These are phyloP conservation scores for Trichoderma sp. DNA, from an alignment of 2,329 filamentous ascomycete genomes.

Conservation along the genomic window DNA sequence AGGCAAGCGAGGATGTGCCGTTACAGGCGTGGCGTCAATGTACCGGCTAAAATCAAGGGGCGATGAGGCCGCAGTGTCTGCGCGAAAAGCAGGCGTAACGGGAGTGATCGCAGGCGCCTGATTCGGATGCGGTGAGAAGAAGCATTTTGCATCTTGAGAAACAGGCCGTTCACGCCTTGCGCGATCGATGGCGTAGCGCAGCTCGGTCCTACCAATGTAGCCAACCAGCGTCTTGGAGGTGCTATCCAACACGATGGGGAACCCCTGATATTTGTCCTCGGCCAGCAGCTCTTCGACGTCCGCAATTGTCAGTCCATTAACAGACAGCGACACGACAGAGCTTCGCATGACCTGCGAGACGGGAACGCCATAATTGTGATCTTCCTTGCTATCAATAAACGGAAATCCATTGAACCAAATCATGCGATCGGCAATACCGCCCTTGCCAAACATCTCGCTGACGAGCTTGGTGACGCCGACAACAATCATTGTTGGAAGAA, in stretches of 20 bases:
- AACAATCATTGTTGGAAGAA: constrained; percentile 97
- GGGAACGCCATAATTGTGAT: constrained; percentile 92
- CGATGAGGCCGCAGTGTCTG: constrained; percentile 56
- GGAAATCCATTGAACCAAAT: constrained; percentile 99
- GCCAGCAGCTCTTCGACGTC: constrained; percentile 74
- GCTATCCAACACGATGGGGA: constrained; percentile 81
- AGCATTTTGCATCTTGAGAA: constrained; percentile 69
- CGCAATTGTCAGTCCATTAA: constrained; percentile 71
- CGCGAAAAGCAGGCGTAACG: constrained; percentile 57
- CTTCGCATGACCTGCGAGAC: constrained; percentile 88
- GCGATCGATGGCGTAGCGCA: constrained; percentile 86
- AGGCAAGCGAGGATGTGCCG: constrained; percentile 85
- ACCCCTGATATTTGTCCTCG: constrained; percentile 85
- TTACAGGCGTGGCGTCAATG: constrained; percentile 84
- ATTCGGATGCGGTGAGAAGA: constrained; percentile 61
- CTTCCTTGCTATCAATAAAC: constrained; percentile 95
- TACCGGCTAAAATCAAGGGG: constrained; percentile 81
- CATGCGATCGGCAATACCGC: constrained; percentile 96
- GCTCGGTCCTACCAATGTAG: constrained; percentile 89
- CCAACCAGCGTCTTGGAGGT: constrained; percentile 74
- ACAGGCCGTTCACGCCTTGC: constrained; percentile 69
- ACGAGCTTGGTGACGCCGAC: constrained; percentile 96
- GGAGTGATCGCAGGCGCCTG: constrained; percentile 38
- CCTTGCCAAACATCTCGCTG: constrained; percentile 87
- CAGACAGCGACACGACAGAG: constrained; percentile 72